Conservation (phyloP, 345 rosid genomes). For the Geranium rotundifolium region DNA sequence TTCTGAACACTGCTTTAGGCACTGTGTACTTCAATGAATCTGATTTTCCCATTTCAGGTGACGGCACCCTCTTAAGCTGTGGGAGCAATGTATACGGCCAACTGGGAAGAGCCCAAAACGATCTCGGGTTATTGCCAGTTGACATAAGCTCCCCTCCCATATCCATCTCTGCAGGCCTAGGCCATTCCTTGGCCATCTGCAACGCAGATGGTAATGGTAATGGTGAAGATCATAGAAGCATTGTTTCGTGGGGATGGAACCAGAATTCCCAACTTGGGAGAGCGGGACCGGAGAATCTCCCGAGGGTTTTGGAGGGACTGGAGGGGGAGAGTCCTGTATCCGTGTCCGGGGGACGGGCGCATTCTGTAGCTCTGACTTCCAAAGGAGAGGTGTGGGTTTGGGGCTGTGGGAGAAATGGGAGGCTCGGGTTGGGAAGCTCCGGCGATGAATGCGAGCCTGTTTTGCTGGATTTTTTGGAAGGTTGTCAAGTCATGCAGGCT, state of each 20-base stretch:
- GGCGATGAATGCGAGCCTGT: constrained; percentile 54
- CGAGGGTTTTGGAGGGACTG: constrained; percentile 38
- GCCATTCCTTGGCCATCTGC: constrained; percentile 80
- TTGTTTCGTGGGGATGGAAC: constrained; percentile 92
- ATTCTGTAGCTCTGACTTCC: constrained; percentile 54
- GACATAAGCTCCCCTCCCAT: constrained; percentile 24
- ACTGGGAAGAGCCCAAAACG: constrained; percentile 52
- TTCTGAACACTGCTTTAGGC: no score
- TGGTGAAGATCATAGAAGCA: constrained; percentile 8
- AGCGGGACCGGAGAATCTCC: constrained; percentile 39
- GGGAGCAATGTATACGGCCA: constrained; percentile 87
- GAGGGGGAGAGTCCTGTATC: constrained; percentile 36
- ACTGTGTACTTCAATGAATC: neutral
- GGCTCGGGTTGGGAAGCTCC: constrained; percentile 80
- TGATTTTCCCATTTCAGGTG: constrained; percentile 30
- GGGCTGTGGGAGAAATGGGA: constrained; percentile 79
- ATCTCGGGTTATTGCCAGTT: constrained; percentile 53
- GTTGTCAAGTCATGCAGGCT: constrained; percentile 43
- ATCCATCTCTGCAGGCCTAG: constrained; percentile 69
- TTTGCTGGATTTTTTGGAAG: constrained; percentile 46
- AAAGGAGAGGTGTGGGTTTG: constrained; percentile 69
- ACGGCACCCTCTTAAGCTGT: constrained; percentile 54
- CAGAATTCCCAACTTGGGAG: constrained; percentile 72
- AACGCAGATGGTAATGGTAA: constrained; percentile 12
- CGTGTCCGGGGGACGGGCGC: constrained; percentile 64